Evolutionary conservation across 768 basidiomycete species (phyloP).

Genomic region (Termitomyces sp.): DNA sequence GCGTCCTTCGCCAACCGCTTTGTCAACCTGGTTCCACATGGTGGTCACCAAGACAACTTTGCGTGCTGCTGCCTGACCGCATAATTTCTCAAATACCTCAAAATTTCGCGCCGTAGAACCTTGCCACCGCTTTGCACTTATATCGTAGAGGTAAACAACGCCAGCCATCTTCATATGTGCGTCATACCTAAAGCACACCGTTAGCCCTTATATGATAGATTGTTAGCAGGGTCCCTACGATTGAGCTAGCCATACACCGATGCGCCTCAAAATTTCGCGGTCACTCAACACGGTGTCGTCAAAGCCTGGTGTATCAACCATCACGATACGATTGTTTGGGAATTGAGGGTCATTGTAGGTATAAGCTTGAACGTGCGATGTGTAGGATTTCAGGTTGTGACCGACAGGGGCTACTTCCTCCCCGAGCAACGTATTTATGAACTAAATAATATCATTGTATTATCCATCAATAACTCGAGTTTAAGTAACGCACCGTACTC

Average conservation of each 20-base stretch:
- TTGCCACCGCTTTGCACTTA: slow-evolving; percentile 12
- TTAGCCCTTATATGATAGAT: not conserved
- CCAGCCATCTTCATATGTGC: slow-evolving; percentile 17
- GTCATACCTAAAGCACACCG: slow-evolving; percentile 12
- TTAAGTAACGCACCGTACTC: slow-evolving; percentile 21
- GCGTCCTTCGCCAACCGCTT: slow-evolving; percentile 5
- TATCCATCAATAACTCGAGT: not conserved
- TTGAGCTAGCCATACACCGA: slow-evolving; percentile 24
- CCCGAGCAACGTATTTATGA: slow-evolving; percentile 18
- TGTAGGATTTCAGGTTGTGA: slow-evolving; percentile 22
- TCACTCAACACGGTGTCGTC: slow-evolving; percentile 22
- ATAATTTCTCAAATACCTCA: slow-evolving; percentile 15
- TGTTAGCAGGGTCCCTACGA: slow-evolving; percentile 13
- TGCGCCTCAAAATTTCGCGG: slow-evolving; percentile 22
- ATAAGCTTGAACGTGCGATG: slow-evolving; percentile 19
- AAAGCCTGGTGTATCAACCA: slow-evolving; percentile 27
- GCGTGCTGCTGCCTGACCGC: slow-evolving; percentile 12
- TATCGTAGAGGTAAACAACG: slow-evolving; percentile 17
- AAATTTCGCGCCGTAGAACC: slow-evolving; percentile 15
- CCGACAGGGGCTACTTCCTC: slow-evolving; percentile 17
- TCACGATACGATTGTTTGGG: slow-evolving; percentile 16
- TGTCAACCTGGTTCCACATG: slow-evolving; percentile 9
- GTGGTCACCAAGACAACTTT: slow-evolving; percentile 18
- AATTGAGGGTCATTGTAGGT: slow-evolving; percentile 9
- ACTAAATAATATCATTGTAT: slow-evolving; percentile 10